These are phyloP conservation scores for Neltuma alba DNA, from an alignment of 306 rosid genomes.

Conservation along the genomic window DNA sequence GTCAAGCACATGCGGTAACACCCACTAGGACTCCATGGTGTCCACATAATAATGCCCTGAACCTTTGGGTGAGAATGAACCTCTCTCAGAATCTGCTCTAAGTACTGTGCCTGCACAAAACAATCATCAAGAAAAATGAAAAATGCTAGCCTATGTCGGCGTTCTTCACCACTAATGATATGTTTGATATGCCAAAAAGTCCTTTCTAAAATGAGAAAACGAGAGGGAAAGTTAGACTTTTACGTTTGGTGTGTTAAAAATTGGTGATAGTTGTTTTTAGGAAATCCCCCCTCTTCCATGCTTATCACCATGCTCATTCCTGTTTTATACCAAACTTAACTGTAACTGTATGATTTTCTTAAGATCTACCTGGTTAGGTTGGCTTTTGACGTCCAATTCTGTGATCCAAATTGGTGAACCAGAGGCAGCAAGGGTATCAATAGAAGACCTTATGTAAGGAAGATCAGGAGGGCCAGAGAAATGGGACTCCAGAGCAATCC, in stretches of 20 bases:
- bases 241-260: too few relatives aligned
- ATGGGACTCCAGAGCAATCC: conserved; percentile 77
- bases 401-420: conserved; percentile 76
- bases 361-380: conserved; percentile 54
- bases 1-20: conserved; percentile 63
- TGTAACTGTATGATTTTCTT: neutral
- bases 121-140: neutral
- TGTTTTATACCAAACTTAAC: neutral
- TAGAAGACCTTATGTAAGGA: conserved; percentile 66
- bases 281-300: neutral
- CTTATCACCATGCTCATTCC: neutral
- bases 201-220: too few relatives aligned
- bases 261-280: neutral
- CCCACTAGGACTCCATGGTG: conserved; percentile 53
- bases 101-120: conserved; percentile 42
- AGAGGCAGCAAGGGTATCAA: conserved; percentile 69
- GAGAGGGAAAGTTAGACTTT: neutral
- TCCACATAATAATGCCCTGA: conserved; percentile 68
- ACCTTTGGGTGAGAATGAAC: conserved; percentile 63
- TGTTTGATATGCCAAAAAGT: neutral
- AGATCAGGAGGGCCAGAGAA: conserved; percentile 51
- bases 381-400: conserved; percentile 60
- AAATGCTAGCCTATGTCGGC: too few relatives aligned
- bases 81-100: conserved; percentile 70
- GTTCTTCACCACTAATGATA: neutral